Percentiles rank a stretch among this genome's conserved stretches.
phyloP scores from a whole-genome alignment of 2,329 filamentous ascomycete genomes.

The Epichloe sp. region DNA sequence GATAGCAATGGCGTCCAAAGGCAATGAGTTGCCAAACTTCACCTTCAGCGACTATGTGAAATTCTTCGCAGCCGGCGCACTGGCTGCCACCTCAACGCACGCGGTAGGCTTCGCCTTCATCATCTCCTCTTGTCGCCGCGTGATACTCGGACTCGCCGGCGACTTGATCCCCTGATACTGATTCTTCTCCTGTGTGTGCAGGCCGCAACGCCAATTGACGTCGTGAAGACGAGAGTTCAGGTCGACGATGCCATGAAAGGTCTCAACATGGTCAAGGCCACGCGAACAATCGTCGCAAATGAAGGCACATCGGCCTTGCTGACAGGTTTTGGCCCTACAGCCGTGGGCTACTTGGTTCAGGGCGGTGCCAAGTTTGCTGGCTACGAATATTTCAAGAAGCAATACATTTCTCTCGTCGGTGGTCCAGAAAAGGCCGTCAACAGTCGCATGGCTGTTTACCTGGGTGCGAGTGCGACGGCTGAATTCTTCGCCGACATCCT shows the following conservation, averaged over 20 bases:
- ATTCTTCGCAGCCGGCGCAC: constrained; percentile 39
- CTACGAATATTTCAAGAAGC: constrained; percentile 91
- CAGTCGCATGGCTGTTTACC: constrained; percentile 50
- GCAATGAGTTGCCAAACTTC: constrained; percentile 26
- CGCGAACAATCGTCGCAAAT: constrained; percentile 61
- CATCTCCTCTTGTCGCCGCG: background rate
- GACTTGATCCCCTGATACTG: background rate
- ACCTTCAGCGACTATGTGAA: constrained; percentile 32
- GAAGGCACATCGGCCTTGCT: constrained; percentile 71
- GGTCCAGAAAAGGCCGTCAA: constrained; percentile 31
- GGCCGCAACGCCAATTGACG: constrained; percentile 44
- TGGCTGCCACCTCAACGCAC: constrained; percentile 38
- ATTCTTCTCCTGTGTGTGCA: constrained; percentile 12
- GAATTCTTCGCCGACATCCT: constrained; percentile 67
- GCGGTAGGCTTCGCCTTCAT: constrained; percentile 23
- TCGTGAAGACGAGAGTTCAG: constrained; percentile 86
- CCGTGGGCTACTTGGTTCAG: constrained; percentile 79
- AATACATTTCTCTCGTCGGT: constrained; percentile 58
- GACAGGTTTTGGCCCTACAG: constrained; percentile 75
- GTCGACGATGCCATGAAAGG: constrained; percentile 80
- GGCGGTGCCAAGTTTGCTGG: constrained; percentile 85
- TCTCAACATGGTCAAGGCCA: constrained; percentile 67
- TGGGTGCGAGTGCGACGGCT: constrained; percentile 54
- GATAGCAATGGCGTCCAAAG: constrained; percentile 13
- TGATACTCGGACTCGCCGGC: background rate